A percentile compares a stretch with the other conserved stretches of the same genome.
Evolutionary conservation across 495 filamentous ascomycete genomes (phyloP).

Genomic region (Viridothelium virens): DNA sequence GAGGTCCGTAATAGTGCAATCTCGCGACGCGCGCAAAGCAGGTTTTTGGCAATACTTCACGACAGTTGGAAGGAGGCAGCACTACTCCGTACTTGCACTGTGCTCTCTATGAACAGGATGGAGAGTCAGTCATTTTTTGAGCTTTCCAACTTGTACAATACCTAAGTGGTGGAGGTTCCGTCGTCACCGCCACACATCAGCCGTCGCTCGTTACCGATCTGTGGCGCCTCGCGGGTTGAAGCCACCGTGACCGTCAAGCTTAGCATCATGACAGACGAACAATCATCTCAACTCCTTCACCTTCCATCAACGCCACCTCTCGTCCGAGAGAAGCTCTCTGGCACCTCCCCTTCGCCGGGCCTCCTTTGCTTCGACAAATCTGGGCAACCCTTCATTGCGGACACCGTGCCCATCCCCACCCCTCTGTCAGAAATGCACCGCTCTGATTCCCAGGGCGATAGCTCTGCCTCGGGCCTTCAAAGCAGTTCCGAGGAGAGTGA

Average conservation of each 20-base stretch:
- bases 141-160: too few species aligned
- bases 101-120: too few species aligned
- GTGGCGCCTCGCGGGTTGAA: neutral
- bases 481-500: conserved; percentile 9
- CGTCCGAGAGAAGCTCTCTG: neutral
- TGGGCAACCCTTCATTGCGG: conserved; percentile 11
- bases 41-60: neutral
- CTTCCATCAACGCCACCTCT: neutral
- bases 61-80: too few species aligned
- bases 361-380: conserved; percentile 3
- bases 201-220: neutral
- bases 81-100: too few species aligned
- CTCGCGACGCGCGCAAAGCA: neutral
- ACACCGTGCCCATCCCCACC: conserved; percentile 2
- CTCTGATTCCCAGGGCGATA: conserved; percentile 6
- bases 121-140: too few species aligned
- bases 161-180: neutral
- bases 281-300: neutral
- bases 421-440: neutral
- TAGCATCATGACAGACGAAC: conserved; percentile 5
- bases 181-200: conserved; percentile 1
- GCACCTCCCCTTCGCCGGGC: neutral
- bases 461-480: neutral
- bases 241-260: conserved; percentile 1
- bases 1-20: neutral